These are phyloP conservation scores for Salix koriyanagi DNA, from an alignment of 345 rosid species.

Conservation along the genomic window DNA sequence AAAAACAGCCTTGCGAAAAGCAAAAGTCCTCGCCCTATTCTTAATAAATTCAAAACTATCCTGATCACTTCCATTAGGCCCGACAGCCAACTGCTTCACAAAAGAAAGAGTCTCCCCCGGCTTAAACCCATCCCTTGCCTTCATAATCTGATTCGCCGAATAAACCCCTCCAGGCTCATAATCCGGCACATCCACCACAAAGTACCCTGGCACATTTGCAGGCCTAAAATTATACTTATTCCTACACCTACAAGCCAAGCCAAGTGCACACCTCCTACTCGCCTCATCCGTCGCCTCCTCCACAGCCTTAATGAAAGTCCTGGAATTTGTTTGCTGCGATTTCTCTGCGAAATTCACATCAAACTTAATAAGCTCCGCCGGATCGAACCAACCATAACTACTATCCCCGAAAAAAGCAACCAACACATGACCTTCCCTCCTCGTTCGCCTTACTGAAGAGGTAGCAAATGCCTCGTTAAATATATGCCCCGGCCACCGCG, in stretches of 20 bases:
- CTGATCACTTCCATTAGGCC: slow-evolving; percentile 44
- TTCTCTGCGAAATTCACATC: slow-evolving; percentile 63
- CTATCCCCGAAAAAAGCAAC: slow-evolving; percentile 98
- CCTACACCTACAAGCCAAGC: slow-evolving; percentile 79
- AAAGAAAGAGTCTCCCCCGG: slow-evolving; percentile 55
- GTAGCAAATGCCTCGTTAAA: slow-evolving; percentile 85
- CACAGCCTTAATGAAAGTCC: slow-evolving; percentile 76
- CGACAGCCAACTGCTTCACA: slow-evolving; percentile 61
- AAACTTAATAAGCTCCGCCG: slow-evolving; percentile 90
- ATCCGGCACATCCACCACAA: slow-evolving; percentile 84
- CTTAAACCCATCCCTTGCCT: slow-evolving; percentile 60
- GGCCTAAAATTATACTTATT: slow-evolving; percentile 69
- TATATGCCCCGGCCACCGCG: slow-evolving; percentile 99
- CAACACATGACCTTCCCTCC: slow-evolving; percentile 78
- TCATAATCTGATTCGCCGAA: slow-evolving; percentile 64
- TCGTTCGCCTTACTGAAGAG: slow-evolving; percentile 70
- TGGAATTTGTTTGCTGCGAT: slow-evolving; percentile 57
- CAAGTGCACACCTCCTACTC: slow-evolving; percentile 74
- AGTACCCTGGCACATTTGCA: slow-evolving; percentile 57
- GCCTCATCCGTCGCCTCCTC: slow-evolving; percentile 95
- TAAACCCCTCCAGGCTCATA: slow-evolving; percentile 71
- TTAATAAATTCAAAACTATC: slow-evolving; percentile 44
- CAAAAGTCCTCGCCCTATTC: slow-evolving; percentile 58
- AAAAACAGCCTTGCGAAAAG: slow-evolving; percentile 76
- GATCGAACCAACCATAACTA: slow-evolving; percentile 99